These are phyloP conservation scores for Stereum hirsutum DNA, from an alignment of 1,284 basidiomycete species.

Conservation along the genomic window DNA sequence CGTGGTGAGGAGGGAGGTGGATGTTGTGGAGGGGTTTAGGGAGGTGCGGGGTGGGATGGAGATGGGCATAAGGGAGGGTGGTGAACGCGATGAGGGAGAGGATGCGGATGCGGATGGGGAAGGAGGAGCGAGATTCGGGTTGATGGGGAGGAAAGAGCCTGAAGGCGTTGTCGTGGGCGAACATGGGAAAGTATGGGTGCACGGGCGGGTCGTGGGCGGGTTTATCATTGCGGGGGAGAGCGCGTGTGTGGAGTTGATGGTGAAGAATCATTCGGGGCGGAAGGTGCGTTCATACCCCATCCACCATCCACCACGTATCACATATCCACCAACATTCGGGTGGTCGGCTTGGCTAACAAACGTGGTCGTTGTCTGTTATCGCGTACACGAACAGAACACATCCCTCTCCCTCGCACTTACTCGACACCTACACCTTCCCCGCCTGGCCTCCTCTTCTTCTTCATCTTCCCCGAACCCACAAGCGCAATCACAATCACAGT, in stretches of 20 bases:
- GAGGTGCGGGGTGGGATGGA: too few relatives aligned
- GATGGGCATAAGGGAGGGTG: too few relatives aligned
- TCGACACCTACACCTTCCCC: constrained; percentile 49
- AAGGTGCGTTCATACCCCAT: constrained; percentile 36
- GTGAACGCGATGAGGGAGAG: constrained; percentile 29
- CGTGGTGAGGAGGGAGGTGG: constrained; percentile 47
- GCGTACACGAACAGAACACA: constrained; percentile 41
- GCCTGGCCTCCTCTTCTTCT: too few relatives aligned
- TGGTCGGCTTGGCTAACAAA: too few relatives aligned
- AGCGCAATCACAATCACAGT: constrained; percentile 30
- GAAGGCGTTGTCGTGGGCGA: constrained; percentile 62
- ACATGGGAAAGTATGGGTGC: constrained; percentile 68
- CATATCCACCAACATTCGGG: too few relatives aligned
- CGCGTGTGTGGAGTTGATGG: constrained; percentile 62
- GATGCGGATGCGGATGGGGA: not conserved
- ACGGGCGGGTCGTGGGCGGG: constrained; percentile 53
- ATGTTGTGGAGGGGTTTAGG: constrained; percentile 64
- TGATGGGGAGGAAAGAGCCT: constrained; percentile 27
- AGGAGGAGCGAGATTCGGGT: too few relatives aligned
- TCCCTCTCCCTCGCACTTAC: constrained; percentile 49
- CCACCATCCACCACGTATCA: too few relatives aligned
- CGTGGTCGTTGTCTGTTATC: not conserved
- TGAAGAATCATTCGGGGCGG: constrained; percentile 70
- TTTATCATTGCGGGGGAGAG: constrained; percentile 57
- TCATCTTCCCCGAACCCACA: constrained; percentile 34